Percentiles rank a stretch among this genome's conserved stretches.
Evolutionary conservation across 495 filamentous ascomycete genomes (phyloP).

Genomic region (Aspergillus conjunctus): DNA sequence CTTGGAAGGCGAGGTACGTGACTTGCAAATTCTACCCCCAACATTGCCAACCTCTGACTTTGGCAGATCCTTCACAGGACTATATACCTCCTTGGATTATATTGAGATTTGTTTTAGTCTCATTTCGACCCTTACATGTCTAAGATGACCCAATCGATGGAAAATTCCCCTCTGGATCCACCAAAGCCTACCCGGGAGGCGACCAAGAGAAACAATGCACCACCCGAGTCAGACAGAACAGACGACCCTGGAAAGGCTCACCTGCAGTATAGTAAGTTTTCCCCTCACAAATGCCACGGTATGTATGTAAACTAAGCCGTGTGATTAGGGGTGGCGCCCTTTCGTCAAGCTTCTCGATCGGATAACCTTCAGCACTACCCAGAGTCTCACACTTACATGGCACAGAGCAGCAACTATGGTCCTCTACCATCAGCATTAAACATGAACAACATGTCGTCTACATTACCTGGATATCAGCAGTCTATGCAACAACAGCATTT

Average conservation of each 20-base stretch:
- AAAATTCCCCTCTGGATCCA: conserved; percentile 35
- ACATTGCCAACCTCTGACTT: background rate
- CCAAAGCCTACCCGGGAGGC: conserved; percentile 27
- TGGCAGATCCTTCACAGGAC: background rate
- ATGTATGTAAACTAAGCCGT: conserved; percentile 1
- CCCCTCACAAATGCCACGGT: background rate
- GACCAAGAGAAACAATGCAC: conserved; percentile 22
- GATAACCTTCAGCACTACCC: conserved; percentile 30
- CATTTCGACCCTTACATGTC: background rate
- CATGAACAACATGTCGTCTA: conserved; percentile 49
- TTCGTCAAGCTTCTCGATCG: conserved; percentile 24
- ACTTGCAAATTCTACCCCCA: too few species aligned
- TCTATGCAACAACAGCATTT: conserved; percentile 34
- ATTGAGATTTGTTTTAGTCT: background rate
- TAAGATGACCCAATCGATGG: conserved; percentile 34
- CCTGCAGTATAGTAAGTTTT: conserved; percentile 32
- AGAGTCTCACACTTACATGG: conserved; percentile 24
- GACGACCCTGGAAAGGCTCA: conserved; percentile 19
- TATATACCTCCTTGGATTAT: background rate
- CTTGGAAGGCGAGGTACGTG: too few species aligned
- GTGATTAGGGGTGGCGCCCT: conserved; percentile 23
- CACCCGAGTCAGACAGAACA: conserved; percentile 20
- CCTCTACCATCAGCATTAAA: conserved; percentile 37
- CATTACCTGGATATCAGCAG: conserved; percentile 46
- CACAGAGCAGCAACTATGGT: conserved; percentile 31